Conservation (phyloP, 2,329 filamentous ascomycete species). For the Cadophora sp. region DNA sequence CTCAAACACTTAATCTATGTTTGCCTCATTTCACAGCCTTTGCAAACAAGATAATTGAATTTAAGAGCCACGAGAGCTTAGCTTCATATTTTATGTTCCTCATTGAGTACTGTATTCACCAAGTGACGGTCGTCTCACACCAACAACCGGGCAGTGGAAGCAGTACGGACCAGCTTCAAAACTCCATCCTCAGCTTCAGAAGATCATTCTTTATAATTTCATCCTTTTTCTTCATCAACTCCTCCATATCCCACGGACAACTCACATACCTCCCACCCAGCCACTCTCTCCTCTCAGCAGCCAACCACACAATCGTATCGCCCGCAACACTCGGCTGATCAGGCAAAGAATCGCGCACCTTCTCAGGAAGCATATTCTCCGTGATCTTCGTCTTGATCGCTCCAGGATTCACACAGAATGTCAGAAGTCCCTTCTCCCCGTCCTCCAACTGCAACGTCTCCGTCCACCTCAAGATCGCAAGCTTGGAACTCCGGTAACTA, state of each 20-base stretch:
- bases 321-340: not conserved
- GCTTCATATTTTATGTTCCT: too few relatives aligned
- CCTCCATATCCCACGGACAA: slow-evolving; percentile 19
- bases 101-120: too few relatives aligned
- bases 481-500: not conserved
- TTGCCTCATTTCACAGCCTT: too few relatives aligned
- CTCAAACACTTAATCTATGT: too few relatives aligned
- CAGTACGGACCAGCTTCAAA: not conserved
- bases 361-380: not conserved
- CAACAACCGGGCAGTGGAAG: too few relatives aligned
- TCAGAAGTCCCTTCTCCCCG: not conserved
- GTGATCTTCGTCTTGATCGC: not conserved
- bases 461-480: not conserved
- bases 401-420: not conserved
- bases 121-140: too few relatives aligned
- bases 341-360: not conserved
- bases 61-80: too few relatives aligned
- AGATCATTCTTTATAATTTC: slow-evolving; percentile 3
- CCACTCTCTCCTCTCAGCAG: slow-evolving; percentile 14
- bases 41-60: too few relatives aligned
- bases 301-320: not conserved
- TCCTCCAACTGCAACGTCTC: not conserved
- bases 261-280: slow-evolving; percentile 17
- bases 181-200: not conserved
- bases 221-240: slow-evolving; percentile 13